Evolutionary conservation across 2,329 filamentous ascomycete genomes (phyloP), one percentile per base, ranked within the genome.

Genomic region (Arthrobotrys sinensis): DNA sequence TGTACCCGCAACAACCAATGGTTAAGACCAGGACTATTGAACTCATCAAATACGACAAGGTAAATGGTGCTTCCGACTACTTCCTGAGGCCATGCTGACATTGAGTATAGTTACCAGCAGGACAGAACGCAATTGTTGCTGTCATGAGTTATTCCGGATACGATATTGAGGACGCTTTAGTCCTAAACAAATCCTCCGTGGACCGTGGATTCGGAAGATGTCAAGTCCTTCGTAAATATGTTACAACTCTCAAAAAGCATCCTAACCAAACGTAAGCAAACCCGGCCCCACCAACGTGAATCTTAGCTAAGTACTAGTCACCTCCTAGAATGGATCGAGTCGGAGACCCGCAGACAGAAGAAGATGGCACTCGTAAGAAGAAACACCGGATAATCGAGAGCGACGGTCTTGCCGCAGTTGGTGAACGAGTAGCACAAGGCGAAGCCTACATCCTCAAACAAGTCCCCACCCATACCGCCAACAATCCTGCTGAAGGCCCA

Each of bases 111-210:
- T 90, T 99, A 12, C 96, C 96, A 0, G 96, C 96, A 4, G 96
- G 96, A 0, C 96, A 99, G 83, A 98, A 97, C 79, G 96, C 96
- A 3, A 97, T 93, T 0, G 96, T 99, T 28, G 96, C 97, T 4
- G 96, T 99, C 85, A 99, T 99, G 96, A 98, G 94, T 60, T 99
- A 96, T 85, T 98, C 95, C 10, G 96, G 96, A 24, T 99, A 99
- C 85, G 96, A 99, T 90, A 99, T 99, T 81, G 96, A 99, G 87
- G 96, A 99, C 87, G 96, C 96, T 8, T 88, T 99, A 16, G 95
- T 99, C 1, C 85, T 99, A 79, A 99, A 99, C 87, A 98, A 97
- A 12, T 94, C 94, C 8, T 97, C 94, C 0, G 91, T 94, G 75
- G 96, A 99, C 82, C 90, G 96, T 82, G 96, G 96, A 3, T 99